Conservation (phyloP, 352 stramenopile genomes). For the Globisporangium emineosum region DNA sequence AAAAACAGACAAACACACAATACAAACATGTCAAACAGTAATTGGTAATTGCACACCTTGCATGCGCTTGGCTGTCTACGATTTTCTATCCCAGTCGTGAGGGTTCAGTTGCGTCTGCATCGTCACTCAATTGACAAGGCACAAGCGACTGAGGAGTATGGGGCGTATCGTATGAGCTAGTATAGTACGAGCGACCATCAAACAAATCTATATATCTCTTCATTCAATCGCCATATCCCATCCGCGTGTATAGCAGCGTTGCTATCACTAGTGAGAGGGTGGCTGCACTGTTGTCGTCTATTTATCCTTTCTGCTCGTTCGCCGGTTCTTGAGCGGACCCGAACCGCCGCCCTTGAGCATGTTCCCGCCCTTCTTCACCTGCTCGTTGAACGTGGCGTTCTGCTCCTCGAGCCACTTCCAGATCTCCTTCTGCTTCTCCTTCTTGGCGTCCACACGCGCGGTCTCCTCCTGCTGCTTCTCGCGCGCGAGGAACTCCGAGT, state of each 20-base stretch:
- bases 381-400: constrained; percentile 97
- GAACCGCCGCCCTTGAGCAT: constrained; percentile 94
- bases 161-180: no score
- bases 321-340: constrained; percentile 54
- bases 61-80: not conserved
- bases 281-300: constrained; percentile 8
- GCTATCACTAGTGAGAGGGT: not conserved
- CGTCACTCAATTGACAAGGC: no score
- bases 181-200: no score
- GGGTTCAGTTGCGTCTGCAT: no score
- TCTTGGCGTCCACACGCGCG: constrained; percentile 66
- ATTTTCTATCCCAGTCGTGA: no score
- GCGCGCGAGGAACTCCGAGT: constrained; percentile 92
- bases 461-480: constrained; percentile 91
- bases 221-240: constrained; percentile 1
- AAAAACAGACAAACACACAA: not conserved
- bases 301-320: constrained; percentile 45
- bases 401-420: constrained; percentile 95
- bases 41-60: not conserved
- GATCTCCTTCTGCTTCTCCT: constrained; percentile 94
- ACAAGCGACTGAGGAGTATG: no score
- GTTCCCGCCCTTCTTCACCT: constrained; percentile 93
- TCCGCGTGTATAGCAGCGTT: not conserved
- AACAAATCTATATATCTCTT: constrained; percentile 12
- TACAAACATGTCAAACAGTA: constrained; percentile 1